Evolutionary conservation across 805 yeast genomes (phyloP).

Genomic region (Cyberlindnera lachancei): DNA sequence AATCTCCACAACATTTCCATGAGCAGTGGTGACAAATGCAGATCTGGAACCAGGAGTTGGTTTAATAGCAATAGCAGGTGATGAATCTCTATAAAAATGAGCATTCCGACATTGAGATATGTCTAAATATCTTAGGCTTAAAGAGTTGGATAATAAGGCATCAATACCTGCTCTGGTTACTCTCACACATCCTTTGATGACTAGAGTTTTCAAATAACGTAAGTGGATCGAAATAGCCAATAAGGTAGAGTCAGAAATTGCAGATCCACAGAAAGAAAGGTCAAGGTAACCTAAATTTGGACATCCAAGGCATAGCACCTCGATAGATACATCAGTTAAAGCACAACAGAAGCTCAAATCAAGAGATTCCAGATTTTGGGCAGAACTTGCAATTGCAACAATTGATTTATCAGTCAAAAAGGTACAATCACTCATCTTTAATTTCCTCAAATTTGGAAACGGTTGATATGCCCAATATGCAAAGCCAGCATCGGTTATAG

Average conservation of each 20-base stretch:
- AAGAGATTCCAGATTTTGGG: constrained; percentile 46
- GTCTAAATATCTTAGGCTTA: constrained; percentile 44
- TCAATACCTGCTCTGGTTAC: constrained; percentile 76
- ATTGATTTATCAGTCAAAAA: constrained; percentile 62
- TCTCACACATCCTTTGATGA: constrained; percentile 63
- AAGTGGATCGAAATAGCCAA: constrained; percentile 52
- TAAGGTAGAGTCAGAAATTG: constrained; percentile 66
- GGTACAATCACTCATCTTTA: constrained; percentile 66
- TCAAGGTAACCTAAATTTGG: constrained; percentile 45
- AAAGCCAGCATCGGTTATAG: constrained; percentile 71
- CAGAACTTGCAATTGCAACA: constrained; percentile 52
- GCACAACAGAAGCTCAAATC: constrained; percentile 74
- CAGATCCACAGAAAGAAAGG: constrained; percentile 70
- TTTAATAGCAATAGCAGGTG: constrained; percentile 46
- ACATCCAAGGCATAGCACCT: constrained; percentile 61
- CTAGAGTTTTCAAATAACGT: constrained; percentile 38
- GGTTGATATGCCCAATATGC: constrained; percentile 52
- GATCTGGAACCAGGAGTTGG: constrained; percentile 44
- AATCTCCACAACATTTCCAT: constrained; percentile 50
- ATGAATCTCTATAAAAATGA: constrained; percentile 52
- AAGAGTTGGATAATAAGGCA: constrained; percentile 49
- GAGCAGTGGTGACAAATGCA: constrained; percentile 49
- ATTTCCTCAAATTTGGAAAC: constrained; percentile 44
- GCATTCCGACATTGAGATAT: constrained; percentile 70
- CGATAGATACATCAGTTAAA: constrained; percentile 59